Conservation (phyloP, 176 grass and related monocot species). For the Olyra latifolia region DNA sequence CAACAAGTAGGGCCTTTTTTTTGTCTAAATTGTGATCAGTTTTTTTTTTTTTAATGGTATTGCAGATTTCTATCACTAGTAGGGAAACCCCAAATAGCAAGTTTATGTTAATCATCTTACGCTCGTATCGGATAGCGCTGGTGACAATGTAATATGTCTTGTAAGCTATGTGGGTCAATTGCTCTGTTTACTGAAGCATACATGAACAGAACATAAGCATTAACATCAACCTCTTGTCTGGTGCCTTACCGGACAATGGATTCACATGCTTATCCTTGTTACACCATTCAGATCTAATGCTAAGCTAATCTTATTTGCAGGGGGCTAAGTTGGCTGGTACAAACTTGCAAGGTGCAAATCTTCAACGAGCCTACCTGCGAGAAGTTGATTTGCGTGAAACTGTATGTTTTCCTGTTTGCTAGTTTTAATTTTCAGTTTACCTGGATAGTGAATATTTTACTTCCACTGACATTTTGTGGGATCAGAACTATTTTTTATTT, state of each 20-base stretch:
- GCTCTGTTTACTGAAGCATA: neutral
- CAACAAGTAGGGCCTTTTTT: neutral
- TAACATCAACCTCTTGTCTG: neutral
- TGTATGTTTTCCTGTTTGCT: conserved; percentile 48
- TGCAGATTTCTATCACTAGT: neutral
- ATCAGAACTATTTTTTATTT: neutral
- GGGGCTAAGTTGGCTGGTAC: conserved; percentile 79
- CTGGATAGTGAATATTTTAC: conserved; percentile 1
- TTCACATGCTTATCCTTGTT: neutral
- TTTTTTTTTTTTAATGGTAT: neutral
- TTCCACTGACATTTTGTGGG: neutral
- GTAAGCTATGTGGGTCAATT: neutral
- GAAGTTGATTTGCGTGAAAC: conserved; percentile 95
- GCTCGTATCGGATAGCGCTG: neutral
- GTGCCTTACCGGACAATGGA: neutral
- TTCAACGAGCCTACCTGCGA: conserved; percentile 89
- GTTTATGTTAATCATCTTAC: neutral
- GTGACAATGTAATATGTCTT: neutral
- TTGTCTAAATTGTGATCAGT: neutral
- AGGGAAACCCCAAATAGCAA: neutral
- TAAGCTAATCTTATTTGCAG: conserved; percentile 45
- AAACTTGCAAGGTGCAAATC: conserved; percentile 88
- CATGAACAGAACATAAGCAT: neutral
- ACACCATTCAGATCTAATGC: neutral
- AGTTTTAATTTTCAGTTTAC: neutral